Conservation (phyloP, 2,329 filamentous ascomycete species). For the Cladorrhinum sp. region DNA sequence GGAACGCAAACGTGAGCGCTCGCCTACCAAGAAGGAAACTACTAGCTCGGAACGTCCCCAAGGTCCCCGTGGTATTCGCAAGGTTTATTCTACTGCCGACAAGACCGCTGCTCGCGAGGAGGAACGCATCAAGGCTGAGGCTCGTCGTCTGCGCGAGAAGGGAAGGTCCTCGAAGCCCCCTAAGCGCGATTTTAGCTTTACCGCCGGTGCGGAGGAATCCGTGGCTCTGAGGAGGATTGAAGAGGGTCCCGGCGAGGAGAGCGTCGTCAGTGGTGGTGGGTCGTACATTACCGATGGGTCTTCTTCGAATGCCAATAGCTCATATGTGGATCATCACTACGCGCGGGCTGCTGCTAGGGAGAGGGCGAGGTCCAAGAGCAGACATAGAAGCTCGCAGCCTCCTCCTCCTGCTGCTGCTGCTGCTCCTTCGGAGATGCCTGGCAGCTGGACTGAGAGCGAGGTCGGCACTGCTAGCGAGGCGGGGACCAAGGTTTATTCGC, state of each 20-base stretch:
- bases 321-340: neutral
- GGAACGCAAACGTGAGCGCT: conserved; percentile 46
- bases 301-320: neutral
- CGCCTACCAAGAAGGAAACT: conserved; percentile 44
- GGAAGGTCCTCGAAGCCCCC: conserved; percentile 35
- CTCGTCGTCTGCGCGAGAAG: conserved; percentile 53
- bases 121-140: conserved; percentile 56
- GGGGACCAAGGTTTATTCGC: conserved; percentile 57
- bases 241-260: conserved; percentile 30
- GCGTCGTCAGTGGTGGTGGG: conserved; percentile 21
- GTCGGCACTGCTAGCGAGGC: conserved; percentile 45
- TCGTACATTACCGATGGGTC: conserved; percentile 10
- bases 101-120: conserved; percentile 50
- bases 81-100: conserved; percentile 60
- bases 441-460: conserved; percentile 41
- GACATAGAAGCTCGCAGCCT: conserved; percentile 19
- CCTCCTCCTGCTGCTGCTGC: no score
- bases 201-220: conserved; percentile 40
- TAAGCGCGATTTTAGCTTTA: conserved; percentile 54
- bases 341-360: neutral
- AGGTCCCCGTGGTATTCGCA: conserved; percentile 49
- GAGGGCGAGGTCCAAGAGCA: conserved; percentile 15
- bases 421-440: conserved; percentile 30
- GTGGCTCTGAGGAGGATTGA: conserved; percentile 32
- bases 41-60: conserved; percentile 5